Conservation (phyloP, 2,329 filamentous ascomycete species). For the Ceratocystis eucalypticola region DNA sequence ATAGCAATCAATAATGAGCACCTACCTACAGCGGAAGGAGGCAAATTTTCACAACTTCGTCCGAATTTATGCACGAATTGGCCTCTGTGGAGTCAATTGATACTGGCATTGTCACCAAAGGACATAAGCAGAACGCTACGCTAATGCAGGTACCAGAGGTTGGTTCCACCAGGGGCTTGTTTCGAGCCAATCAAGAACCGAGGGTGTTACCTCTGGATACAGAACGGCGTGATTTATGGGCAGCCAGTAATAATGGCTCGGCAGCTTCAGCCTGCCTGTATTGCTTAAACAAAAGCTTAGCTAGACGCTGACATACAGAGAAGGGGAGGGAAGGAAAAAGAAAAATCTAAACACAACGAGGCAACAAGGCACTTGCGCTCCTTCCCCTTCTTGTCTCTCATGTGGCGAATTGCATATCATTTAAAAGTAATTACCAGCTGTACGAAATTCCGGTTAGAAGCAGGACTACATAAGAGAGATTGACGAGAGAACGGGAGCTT, state of each 20-base stretch:
- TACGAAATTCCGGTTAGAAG: background rate
- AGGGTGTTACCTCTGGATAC: background rate
- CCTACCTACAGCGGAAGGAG: background rate
- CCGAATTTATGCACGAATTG: constrained; percentile 1
- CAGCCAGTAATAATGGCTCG: background rate
- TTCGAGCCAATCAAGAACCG: constrained; percentile 3
- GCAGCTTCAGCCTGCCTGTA: background rate
- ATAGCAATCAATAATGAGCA: background rate
- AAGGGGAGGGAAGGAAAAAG: background rate
- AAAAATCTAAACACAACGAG: background rate
- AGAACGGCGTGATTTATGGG: background rate
- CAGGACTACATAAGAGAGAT: background rate
- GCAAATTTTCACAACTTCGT: constrained; percentile 6
- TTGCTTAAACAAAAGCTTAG: background rate
- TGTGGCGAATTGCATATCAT: background rate
- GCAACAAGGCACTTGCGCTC: background rate
- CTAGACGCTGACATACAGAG: background rate
- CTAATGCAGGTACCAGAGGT: constrained; percentile 16
- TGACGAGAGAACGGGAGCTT: background rate
- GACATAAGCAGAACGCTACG: background rate
- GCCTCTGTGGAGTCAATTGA: background rate
- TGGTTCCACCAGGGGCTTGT: constrained; percentile 3
- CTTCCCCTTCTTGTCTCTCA: background rate
- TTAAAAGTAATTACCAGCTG: background rate
- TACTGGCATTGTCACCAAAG: background rate